Evolutionary conservation across 495 filamentous ascomycete species (phyloP), one percentile per base, ranked within the genome.

Genomic region (Astrocystis sublimbata): DNA sequence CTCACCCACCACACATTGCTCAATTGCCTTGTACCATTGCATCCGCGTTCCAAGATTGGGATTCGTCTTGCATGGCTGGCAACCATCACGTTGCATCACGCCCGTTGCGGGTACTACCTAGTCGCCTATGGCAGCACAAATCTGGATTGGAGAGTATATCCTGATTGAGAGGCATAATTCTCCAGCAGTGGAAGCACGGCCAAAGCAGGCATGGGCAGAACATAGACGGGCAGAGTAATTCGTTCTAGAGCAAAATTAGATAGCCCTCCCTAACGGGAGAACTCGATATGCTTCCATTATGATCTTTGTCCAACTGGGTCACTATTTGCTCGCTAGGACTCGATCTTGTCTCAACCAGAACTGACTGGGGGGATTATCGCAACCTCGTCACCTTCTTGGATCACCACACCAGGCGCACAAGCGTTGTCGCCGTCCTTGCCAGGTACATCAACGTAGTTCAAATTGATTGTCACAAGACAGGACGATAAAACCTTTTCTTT

Each of bases 361-460:
- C 94, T 98, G 52, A 98, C 94, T n/a, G 94, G 94, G 31, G 94
- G 94, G 63, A 98, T 97, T 46, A 98, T 88, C 10, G 89, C 96
- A 46, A 98, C 92, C 75, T 98, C 94, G 66, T 94, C 90, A 17
- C 92, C 93, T 21, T 81, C 84, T 58, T 87, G 69, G 61, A 98
- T 91, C 43, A 88, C 72, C 26, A 58, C 36, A 17, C 15, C 52
- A 1, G 41, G 13, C 0, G 73, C 70, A 6, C 71, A 71, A 21
- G 73, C 67, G 42, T 77, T 73, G 15, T 68, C 74, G 12, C 71
- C 73, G 30, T 74, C 76, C 26, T 75, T 74, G 5, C 75, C 75
- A 4, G 76, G 69, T 26, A 93, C 60, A 75, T 98, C 92, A 35
- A 96, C 87, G 76, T 98, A 98, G 28, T 92, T 84, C 38, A 96